Evolutionary conservation across 148 eudicot species (phyloP).

Genomic region (Bassia scoparia): DNA sequence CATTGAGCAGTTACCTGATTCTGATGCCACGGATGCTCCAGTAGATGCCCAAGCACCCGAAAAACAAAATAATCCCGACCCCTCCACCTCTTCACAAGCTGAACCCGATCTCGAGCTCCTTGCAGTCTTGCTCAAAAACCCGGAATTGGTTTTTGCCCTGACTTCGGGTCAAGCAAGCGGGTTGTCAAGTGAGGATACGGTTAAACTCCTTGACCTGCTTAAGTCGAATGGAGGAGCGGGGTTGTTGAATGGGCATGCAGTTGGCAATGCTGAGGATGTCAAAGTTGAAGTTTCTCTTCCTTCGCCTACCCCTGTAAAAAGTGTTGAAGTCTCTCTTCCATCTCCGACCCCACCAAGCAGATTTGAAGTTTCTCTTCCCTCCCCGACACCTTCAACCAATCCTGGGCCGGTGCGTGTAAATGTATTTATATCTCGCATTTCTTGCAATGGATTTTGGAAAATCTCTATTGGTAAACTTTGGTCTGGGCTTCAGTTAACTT

Average conservation of each 20-base stretch:
- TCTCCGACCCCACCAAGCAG: slow-evolving; percentile 90
- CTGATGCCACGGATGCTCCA: slow-evolving; percentile 37
- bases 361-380: slow-evolving; percentile 89
- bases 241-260: slow-evolving; percentile 30
- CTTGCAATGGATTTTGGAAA: slow-evolving; percentile 23
- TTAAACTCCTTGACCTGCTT: slow-evolving; percentile 76
- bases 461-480: slow-evolving; percentile 4
- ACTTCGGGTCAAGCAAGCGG: slow-evolving; percentile 70
- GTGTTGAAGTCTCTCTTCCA: slow-evolving; percentile 69
- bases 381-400: slow-evolving; percentile 90
- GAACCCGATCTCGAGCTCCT: slow-evolving; percentile 84
- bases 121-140: slow-evolving; percentile 79
- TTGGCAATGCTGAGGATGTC: slow-evolving; percentile 33
- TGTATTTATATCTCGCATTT: slow-evolving; percentile 36
- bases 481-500: neutral
- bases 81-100: slow-evolving; percentile 34
- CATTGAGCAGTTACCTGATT: slow-evolving; percentile 67
- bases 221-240: slow-evolving; percentile 53
- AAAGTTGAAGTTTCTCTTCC: slow-evolving; percentile 35
- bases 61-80: slow-evolving; percentile 19
- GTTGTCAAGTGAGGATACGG: slow-evolving; percentile 57
- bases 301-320: slow-evolving; percentile 36
- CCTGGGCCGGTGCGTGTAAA: slow-evolving; percentile 93
- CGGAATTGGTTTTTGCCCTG: slow-evolving; percentile 81
- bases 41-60: neutral